A percentile compares a stretch with the other conserved stretches of the same genome.
Conservation (phyloP, 2,329 filamentous ascomycete species). For the Tothia fuscella region DNA sequence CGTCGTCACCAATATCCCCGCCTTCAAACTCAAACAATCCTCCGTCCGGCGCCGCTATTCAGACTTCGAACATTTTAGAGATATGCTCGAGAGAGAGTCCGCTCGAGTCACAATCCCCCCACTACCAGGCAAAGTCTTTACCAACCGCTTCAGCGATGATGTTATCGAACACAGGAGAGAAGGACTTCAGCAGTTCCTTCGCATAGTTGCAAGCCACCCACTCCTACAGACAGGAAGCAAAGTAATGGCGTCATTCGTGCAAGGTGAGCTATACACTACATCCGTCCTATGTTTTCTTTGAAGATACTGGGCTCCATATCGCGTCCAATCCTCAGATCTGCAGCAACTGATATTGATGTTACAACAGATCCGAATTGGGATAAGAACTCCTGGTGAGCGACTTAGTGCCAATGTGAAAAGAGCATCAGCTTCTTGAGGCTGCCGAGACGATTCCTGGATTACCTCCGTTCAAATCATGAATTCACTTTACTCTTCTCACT, state of each 20-base stretch:
- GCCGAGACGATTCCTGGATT: too few species aligned
- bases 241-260: conserved; percentile 90
- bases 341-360: not conserved
- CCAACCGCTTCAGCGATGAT: conserved; percentile 94
- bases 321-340: not conserved
- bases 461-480: too few species aligned
- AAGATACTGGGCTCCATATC: conserved; percentile 2
- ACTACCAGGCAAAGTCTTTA: conserved; percentile 92
- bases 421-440: too few species aligned
- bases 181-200: conserved; percentile 86
- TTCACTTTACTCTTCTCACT: too few species aligned
- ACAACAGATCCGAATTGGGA: conserved; percentile 73
- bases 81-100: conserved; percentile 91
- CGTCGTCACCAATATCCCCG: conserved; percentile 95
- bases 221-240: conserved; percentile 95
- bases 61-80: conserved; percentile 97
- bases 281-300: not conserved
- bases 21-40: conserved; percentile 83
- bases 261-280: conserved; percentile 50
- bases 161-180: conserved; percentile 91
- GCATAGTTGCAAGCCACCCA: conserved; percentile 95
- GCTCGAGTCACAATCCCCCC: conserved; percentile 93
- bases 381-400: conserved; percentile 71
- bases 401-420: too few species aligned
- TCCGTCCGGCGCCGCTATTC: conserved; percentile 88